phyloP scores from a whole-genome alignment of 305 asterid species.

The Fraxinus paxiana region DNA sequence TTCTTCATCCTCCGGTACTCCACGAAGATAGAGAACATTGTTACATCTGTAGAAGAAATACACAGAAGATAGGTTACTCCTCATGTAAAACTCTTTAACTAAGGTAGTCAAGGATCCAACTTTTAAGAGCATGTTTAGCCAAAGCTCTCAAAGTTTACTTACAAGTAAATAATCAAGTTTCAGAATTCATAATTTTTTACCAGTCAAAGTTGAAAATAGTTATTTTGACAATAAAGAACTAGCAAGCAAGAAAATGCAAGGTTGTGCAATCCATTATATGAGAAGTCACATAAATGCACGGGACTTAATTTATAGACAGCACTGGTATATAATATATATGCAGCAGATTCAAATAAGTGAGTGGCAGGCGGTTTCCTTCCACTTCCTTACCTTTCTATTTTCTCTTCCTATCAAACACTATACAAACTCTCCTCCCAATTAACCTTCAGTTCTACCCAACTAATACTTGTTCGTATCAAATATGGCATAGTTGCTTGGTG shows the following conservation, averaged over 20 bases:
- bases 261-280: neutral
- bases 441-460: neutral
- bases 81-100: neutral
- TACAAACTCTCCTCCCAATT: neutral
- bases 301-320: neutral
- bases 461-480: neutral
- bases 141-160: neutral
- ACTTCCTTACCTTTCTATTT: neutral
- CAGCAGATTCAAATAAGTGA: neutral
- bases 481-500: neutral
- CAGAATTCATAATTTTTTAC: no score
- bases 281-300: neutral
- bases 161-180: neutral
- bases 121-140: neutral
- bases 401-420: neutral
- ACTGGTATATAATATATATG: neutral
- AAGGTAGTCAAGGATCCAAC: neutral
- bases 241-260: neutral
- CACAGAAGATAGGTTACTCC: neutral
- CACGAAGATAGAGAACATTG: slow-evolving; percentile 80
- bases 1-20: slow-evolving; percentile 79
- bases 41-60: slow-evolving; percentile 55
- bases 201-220: neutral
- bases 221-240: neutral
- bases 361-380: neutral